Evolutionary conservation across 2,329 filamentous ascomycete species (phyloP), one percentile per base, ranked within the genome.

Genomic region (Emmonsiellopsis sp.): DNA sequence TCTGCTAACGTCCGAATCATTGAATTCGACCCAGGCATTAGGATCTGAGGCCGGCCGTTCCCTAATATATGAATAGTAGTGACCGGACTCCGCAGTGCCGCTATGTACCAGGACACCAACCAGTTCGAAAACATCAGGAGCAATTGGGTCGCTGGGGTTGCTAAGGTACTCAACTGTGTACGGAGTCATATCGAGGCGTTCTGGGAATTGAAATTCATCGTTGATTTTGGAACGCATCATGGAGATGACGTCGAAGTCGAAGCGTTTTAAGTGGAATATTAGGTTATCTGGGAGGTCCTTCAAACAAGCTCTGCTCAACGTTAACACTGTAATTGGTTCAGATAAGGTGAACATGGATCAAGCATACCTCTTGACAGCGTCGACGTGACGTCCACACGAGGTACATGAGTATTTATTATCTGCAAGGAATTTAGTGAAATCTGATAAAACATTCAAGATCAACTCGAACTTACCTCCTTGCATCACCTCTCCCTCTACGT

Each of bases 391-490:
- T 57, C 89, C 87, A 66, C 93, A 98, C 4, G 83, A 86, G 33
- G 90, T 91, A 71, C 93, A 98, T 59, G 94, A 95, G 75, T 97
- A 98, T 72, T 95, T 96, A 74, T 98, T 97, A 63, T 95, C 90
- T 85, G 60, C 54, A 49, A 32, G 45, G 14, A 17, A 37, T 55
- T 68, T 57, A 69, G 62, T 46, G 46, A 17, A 17, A 27, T 11
- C 17, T 9, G 17, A 33, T 17, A 53, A 2, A 42, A 34, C 13
- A 43, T 32, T n/a, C 8, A 13, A 9, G 13, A 14, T 14, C 27
- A 43, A 46, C 32, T 32, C 47, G 37, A 13, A 67, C 77, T 62
- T 67, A 82, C 84, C 84, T 59, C 94, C 93, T 75, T 95, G 89
- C 86, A 98, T 91, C 37, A 93, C 84, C 70, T 98, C 93, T 3